Evolutionary conservation across 148 eudicot genomes (phyloP).

Genomic region (Mesembryanthemum crystallinum): DNA sequence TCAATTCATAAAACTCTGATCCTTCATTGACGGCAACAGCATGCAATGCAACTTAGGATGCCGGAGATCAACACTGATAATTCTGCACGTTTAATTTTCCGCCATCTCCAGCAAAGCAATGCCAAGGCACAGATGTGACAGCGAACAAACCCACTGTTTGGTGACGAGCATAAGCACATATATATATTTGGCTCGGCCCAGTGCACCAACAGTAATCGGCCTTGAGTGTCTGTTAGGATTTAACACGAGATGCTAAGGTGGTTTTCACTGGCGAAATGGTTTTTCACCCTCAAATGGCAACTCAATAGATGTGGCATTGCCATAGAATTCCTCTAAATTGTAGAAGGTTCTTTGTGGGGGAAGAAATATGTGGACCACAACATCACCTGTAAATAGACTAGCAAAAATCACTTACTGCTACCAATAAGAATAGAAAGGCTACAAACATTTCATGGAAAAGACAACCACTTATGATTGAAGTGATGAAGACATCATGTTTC

Average conservation of each 20-base stretch:
- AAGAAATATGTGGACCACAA: conserved; percentile 89
- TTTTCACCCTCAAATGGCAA: conserved; percentile 78
- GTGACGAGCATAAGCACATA: background rate
- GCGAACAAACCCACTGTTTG: background rate
- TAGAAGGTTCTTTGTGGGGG: conserved; percentile 74
- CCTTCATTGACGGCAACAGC: background rate
- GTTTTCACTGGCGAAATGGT: conserved; percentile 46
- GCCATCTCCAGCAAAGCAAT: conserved; percentile 1
- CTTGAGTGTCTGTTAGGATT: background rate
- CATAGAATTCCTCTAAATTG: conserved; percentile 96
- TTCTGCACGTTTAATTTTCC: background rate
- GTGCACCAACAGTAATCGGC: background rate
- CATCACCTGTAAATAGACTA: conserved; percentile 62
- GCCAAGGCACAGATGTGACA: background rate
- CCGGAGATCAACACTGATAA: background rate
- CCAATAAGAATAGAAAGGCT: too few relatives aligned
- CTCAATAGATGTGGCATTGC: conserved; percentile 73
- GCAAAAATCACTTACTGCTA: background rate
- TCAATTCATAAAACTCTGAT: background rate
- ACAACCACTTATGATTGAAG: too few relatives aligned
- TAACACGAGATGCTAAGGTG: background rate
- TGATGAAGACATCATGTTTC: too few relatives aligned
- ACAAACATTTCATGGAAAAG: too few relatives aligned
- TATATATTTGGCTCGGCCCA: background rate
- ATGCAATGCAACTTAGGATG: background rate